Percentiles rank a stretch among this genome's conserved stretches.
Conservation (phyloP, 805 yeast species). For the Nakazawaea ishiwadae region DNA sequence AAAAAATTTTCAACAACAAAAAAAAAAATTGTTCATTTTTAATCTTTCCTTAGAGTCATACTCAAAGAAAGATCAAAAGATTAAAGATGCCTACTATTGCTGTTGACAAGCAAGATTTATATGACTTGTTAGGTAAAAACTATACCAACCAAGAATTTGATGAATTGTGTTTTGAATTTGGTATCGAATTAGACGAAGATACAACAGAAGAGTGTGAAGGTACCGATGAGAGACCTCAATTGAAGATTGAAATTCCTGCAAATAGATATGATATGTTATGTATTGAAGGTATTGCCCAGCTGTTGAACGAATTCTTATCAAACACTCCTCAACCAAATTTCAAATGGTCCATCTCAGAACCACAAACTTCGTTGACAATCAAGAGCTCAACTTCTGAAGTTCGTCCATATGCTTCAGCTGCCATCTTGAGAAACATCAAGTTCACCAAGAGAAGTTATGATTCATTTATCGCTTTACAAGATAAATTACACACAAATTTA, state of each 20-base stretch:
- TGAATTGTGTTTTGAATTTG: conserved; percentile 95
- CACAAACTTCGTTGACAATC: conserved; percentile 62
- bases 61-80: no score
- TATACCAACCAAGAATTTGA: conserved; percentile 90
- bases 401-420: conserved; percentile 94
- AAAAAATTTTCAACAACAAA: no score
- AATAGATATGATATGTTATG: conserved; percentile 98
- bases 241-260: conserved; percentile 96
- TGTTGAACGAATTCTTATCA: conserved; percentile 87
- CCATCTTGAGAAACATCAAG: conserved; percentile 78
- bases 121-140: conserved; percentile 62
- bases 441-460: conserved; percentile 86
- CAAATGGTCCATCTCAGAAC: conserved; percentile 52
- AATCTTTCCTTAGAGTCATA: no score
- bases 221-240: conserved; percentile 92
- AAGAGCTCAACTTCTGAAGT: conserved; percentile 66
- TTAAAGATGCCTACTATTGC: conserved; percentile 90
- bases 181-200: conserved; percentile 97
- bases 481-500: conserved; percentile 88
- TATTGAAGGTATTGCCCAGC: conserved; percentile 96
- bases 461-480: conserved; percentile 93
- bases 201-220: conserved; percentile 72
- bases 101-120: conserved; percentile 91
- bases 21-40: no score
- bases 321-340: conserved; percentile 60